Evolutionary conservation across 352 stramenopile genomes (phyloP), one percentile per base, ranked within the genome.

Genomic region (Globisporangium echinulatum): DNA sequence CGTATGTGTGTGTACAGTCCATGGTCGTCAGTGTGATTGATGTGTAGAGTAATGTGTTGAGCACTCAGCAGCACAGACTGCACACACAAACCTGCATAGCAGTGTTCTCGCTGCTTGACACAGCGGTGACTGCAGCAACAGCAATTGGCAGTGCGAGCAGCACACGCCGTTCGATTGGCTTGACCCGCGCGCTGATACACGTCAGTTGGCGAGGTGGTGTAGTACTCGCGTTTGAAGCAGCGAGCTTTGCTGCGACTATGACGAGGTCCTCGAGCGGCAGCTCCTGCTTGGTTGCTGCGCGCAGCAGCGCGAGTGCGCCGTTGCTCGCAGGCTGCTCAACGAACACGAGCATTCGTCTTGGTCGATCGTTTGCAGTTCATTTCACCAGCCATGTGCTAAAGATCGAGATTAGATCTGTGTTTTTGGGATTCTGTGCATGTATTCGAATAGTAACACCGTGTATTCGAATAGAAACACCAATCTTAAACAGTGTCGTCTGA

Each of bases 181-280:
- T 83, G 36, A 87, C 73, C 54, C 75, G 77, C 53, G 72, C 82
- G 10, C 78, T 78, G 15, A 92, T 48, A 54, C 72, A 74, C 54
- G 78, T 88, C 25, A 92, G 61, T 64, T 92, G 82, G 8, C 69
- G 74, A 54, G 48, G 39, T 7, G 42, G 15, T 17, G 40, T 36
- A 44, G 40, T 9, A 6, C 46, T 25, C 14, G 46, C 46, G 8
- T 15, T 25, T 7, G 46, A 1, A 36, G 50, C 52, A 11, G 39
- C 61, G 7, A 54, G 25, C 17, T 44, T 25, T 44, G 77, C 82
- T 36, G 70, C 71, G 48, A 90, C 66, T 38, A 90, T 76, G 4
- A 79, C 46, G 44, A 77, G 66, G 39, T 90, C 76, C 33, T 88
- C 78, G 42, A 88, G 75, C 0, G 78, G 79, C 52, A 92, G 50